Base-by-base conservation (phyloP, 306 rosid genomes). In the apple (Malus domestica) region DNA sequence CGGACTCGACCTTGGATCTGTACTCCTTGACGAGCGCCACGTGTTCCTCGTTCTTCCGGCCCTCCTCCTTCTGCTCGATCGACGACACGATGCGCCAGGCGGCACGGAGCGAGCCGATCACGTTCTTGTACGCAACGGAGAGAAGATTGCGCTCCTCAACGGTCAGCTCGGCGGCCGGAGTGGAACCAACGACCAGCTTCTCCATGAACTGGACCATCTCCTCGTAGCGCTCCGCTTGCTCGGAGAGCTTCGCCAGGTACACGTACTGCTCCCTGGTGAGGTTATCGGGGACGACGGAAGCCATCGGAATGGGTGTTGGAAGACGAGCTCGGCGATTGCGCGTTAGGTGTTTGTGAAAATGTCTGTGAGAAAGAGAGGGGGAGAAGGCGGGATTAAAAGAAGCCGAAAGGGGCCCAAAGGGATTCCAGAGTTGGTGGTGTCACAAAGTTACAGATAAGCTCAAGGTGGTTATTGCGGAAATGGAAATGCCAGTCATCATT, bases 201-300 rank as follows among this genome's bases (percentile, higher is more conserved):
- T 91, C 88, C 96, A 91, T 89, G 85, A 91, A 91, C 51, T 87
- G 87, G 4, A 87, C 96, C 93, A 91, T 91, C 83, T 91, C 96
- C 45, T 91, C 96, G 52, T 91, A 91, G 6, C 96, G 74, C 74
- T 90, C 93, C 5, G 96, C 96, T 68, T 90, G 96, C 80, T 90
- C 93, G 7, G 96, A 86, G 1, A 91, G 87, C 81, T 89, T 91
- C 1, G 93, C 91, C 0, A 89, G 84, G 84, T 89, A 91, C 22
- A 91, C 90, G 74, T 87, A 86, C 64, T 91, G 90, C 3, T 89
- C 91, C 44, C 93, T 84, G 79, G 15, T 81, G 65, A 89, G 90
- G 86, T 87, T 89, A 38, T 88, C 93, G 16, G 91, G 87, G 58
- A 89, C 52, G 14, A 67, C 45, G 12, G 83, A 66, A 61, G 81